Conservation (phyloP, 805 yeast genomes). For the Scheffersomyces ergatensis region DNA sequence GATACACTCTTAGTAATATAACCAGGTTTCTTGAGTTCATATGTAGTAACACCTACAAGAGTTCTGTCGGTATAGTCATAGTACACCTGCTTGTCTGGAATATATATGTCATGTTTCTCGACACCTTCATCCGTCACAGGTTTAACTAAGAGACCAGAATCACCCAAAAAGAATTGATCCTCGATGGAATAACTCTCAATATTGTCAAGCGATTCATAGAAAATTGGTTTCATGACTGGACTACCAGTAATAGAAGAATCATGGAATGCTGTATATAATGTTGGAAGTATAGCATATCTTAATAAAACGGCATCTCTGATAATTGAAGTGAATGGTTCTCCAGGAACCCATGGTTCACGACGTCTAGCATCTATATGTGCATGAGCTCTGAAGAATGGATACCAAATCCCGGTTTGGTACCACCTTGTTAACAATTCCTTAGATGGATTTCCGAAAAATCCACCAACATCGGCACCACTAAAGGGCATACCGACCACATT, state of each 20-base stretch:
- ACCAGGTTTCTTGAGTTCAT: conserved; percentile 23
- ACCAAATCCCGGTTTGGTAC: conserved; percentile 96
- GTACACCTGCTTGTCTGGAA: conserved; percentile 57
- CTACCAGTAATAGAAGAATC: conserved; percentile 57
- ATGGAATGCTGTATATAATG: conserved; percentile 75
- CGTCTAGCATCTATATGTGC: conserved; percentile 93
- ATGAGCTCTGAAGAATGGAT: conserved; percentile 95
- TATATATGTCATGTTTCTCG: conserved; percentile 34
- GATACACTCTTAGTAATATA: conserved; percentile 38
- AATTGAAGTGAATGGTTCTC: conserved; percentile 65
- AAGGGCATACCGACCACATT: conserved; percentile 87
- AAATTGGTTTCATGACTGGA: conserved; percentile 71
- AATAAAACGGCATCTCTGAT: conserved; percentile 70
- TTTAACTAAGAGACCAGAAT: conserved; percentile 67
- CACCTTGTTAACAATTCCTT: conserved; percentile 81
- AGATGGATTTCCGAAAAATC: conserved; percentile 89
- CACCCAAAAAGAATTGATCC: conserved; percentile 80
- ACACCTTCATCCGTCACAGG: conserved; percentile 69
- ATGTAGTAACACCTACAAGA: conserved; percentile 4
- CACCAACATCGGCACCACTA: conserved; percentile 96
- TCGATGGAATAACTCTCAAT: conserved; percentile 57
- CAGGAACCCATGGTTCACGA: conserved; percentile 88
- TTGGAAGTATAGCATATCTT: conserved; percentile 76
- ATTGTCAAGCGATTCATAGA: conserved; percentile 52
- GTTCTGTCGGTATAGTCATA: conserved; percentile 50